Conservation (phyloP, 345 rosid genomes). For the Acer campestre region DNA sequence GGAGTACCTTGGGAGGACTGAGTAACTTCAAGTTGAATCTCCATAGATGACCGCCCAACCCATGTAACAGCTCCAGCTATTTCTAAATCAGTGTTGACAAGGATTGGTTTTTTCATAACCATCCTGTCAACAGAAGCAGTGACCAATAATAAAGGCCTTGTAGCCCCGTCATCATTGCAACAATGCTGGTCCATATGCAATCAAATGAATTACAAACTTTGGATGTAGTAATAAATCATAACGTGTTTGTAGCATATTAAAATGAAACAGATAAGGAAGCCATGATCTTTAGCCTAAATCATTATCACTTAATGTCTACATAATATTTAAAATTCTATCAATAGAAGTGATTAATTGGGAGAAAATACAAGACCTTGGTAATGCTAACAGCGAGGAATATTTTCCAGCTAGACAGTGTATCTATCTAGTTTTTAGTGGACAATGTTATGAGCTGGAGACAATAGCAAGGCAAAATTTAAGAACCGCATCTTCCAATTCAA, state of each 20-base stretch:
- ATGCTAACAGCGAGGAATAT: background rate
- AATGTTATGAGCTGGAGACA: too few species aligned
- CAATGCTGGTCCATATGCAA: slow-evolving; percentile 58
- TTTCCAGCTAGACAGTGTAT: background rate
- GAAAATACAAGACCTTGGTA: background rate
- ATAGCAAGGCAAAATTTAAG: too few species aligned
- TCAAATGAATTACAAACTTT: slow-evolving; percentile 5
- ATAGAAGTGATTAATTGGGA: background rate
- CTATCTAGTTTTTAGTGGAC: too few species aligned
- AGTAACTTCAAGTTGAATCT: slow-evolving; percentile 78
- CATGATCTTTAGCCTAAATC: background rate
- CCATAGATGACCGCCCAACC: slow-evolving; percentile 93
- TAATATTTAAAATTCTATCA: background rate
- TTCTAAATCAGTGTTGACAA: slow-evolving; percentile 54
- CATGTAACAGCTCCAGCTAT: slow-evolving; percentile 80
- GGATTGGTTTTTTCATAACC: slow-evolving; percentile 65
- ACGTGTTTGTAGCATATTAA: background rate
- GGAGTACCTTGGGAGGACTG: slow-evolving; percentile 57
- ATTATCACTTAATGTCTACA: too few species aligned
- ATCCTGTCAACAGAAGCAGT: slow-evolving; percentile 93
- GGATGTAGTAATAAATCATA: background rate
- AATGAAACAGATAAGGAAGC: background rate
- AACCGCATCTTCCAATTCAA: background rate
- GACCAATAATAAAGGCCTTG: slow-evolving; percentile 70
- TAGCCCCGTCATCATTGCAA: slow-evolving; percentile 49